These are phyloP conservation scores for Juglanconis juglandina DNA, from an alignment of 2,329 filamentous ascomycete genomes.

Conservation along the genomic window DNA sequence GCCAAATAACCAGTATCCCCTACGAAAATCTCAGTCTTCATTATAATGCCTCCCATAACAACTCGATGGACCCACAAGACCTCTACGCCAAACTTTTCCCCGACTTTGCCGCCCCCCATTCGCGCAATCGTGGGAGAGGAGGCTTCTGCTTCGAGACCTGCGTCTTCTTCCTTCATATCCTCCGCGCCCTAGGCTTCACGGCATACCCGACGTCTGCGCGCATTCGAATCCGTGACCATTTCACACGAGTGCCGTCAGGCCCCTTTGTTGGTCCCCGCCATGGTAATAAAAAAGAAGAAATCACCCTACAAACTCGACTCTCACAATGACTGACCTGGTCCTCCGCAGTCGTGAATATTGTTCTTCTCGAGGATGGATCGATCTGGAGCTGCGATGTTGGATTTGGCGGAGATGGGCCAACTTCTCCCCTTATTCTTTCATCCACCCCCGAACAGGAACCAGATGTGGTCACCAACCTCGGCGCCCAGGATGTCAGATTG, in stretches of 20 bases:
- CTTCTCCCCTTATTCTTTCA: constrained; percentile 50
- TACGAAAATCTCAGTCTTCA: constrained; percentile 57
- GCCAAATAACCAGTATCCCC: constrained; percentile 49
- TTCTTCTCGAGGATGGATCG: constrained; percentile 46
- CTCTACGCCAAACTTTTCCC: constrained; percentile 49
- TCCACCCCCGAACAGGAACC: constrained; percentile 27
- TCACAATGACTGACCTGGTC: not conserved
- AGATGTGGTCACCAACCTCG: constrained; percentile 44
- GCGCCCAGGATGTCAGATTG: constrained; percentile 54
- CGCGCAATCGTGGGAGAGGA: constrained; percentile 38
- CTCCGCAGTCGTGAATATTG: constrained; percentile 52
- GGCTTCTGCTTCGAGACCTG: constrained; percentile 61
- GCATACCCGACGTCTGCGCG: constrained; percentile 47
- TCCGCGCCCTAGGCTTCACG: constrained; percentile 25
- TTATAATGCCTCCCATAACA: constrained; percentile 39
- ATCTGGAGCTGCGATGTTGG: constrained; percentile 58
- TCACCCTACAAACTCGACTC: not conserved
- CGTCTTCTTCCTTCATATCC: constrained; percentile 44
- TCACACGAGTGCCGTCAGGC: constrained; percentile 33
- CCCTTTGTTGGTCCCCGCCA: constrained; percentile 44
- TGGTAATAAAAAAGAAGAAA: constrained; percentile 9
- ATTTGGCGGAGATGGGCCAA: constrained; percentile 62
- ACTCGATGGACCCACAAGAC: constrained; percentile 42
- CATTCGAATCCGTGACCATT: constrained; percentile 37
- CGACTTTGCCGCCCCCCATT: constrained; percentile 13